These are phyloP conservation scores for Yamadazyma paraphyllophila DNA, from an alignment of 805 yeast species.

Conservation along the genomic window DNA sequence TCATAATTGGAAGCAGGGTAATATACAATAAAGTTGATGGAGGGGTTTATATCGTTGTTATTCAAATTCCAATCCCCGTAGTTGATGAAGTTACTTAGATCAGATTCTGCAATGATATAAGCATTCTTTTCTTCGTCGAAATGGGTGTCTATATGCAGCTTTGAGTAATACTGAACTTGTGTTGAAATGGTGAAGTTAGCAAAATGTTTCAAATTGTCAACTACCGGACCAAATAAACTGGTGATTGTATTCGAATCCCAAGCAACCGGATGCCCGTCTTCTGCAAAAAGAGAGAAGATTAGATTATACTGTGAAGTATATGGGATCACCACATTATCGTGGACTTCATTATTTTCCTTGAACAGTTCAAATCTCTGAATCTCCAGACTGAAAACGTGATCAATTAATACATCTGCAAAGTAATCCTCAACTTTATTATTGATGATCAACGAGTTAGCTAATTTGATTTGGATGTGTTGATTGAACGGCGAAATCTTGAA, in stretches of 20 bases:
- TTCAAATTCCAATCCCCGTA: constrained; percentile 78
- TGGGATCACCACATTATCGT: constrained; percentile 43
- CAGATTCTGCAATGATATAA: constrained; percentile 43
- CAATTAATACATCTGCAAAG: constrained; percentile 34
- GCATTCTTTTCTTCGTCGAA: constrained; percentile 22
- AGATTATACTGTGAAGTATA: constrained; percentile 69
- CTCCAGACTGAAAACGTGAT: constrained; percentile 41
- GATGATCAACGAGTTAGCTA: constrained; percentile 24
- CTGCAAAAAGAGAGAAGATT: constrained; percentile 72
- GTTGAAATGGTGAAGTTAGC: constrained; percentile 76
- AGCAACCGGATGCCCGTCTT: constrained; percentile 59
- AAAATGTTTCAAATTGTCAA: constrained; percentile 49
- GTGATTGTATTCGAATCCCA: constrained; percentile 73
- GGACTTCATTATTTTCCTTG: constrained; percentile 6
- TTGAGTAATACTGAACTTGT: constrained; percentile 70
- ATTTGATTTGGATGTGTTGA: constrained; percentile 28
- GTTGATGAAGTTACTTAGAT: constrained; percentile 75
- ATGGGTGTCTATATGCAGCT: constrained; percentile 24
- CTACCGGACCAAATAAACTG: constrained; percentile 53
- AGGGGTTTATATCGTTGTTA: constrained; percentile 60
- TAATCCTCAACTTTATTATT: constrained; percentile 33
- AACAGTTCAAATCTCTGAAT: constrained; percentile 21
- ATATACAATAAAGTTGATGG: constrained; percentile 68
- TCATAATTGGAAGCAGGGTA: constrained; percentile 50
- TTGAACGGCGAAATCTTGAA: constrained; percentile 36